phyloP scores from a whole-genome alignment of 306 rosid genomes.

The Hylodesmum podocarpum region DNA sequence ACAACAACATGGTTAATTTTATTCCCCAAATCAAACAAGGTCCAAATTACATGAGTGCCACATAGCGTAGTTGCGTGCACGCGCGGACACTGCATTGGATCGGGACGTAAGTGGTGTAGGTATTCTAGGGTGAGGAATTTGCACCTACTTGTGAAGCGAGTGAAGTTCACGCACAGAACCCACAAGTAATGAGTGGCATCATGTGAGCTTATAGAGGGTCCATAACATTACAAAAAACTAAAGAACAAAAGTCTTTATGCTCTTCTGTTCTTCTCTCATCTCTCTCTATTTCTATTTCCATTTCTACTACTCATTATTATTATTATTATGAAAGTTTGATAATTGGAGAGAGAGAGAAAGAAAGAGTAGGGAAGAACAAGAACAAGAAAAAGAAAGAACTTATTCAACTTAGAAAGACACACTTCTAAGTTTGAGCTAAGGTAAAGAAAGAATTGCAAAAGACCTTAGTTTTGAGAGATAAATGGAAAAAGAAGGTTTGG shows the following conservation, averaged over 20 bases:
- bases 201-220: constrained; percentile 52
- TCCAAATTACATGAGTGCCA: neutral
- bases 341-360: constrained; percentile 69
- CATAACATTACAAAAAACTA: constrained; percentile 53
- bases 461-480: neutral
- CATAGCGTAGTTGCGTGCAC: neutral
- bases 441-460: constrained; percentile 5
- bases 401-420: no score
- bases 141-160: constrained; percentile 2
- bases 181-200: constrained; percentile 37
- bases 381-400: neutral
- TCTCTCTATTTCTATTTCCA: no score
- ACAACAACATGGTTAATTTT: constrained; percentile 1
- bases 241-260: constrained; percentile 63
- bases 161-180: neutral
- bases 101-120: neutral
- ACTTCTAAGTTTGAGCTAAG: neutral
- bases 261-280: neutral
- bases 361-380: constrained; percentile 37
- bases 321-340: constrained; percentile 40
- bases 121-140: neutral
- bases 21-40: neutral
- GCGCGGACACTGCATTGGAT: neutral
- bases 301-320: no score
- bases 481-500: neutral